Conservation (phyloP, 345 rosid genomes). For the Cardamine chenopodiifolia region DNA sequence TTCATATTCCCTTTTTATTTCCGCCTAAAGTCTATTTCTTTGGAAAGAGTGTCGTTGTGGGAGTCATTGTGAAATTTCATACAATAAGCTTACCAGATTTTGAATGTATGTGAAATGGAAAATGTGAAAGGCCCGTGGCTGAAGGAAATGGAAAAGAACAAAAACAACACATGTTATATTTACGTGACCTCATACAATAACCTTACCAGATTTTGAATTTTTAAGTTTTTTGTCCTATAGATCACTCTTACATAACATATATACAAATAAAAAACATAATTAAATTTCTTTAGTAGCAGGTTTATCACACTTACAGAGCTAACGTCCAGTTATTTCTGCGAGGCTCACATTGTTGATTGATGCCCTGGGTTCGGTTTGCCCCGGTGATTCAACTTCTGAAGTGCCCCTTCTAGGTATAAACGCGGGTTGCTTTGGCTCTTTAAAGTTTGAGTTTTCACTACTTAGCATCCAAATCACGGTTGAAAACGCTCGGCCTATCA, state of each 20-base stretch:
- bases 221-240: background rate
- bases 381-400: background rate
- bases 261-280: background rate
- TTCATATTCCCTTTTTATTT: background rate
- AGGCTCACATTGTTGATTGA: slow-evolving; percentile 20
- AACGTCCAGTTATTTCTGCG: slow-evolving; percentile 31
- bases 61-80: background rate
- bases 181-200: background rate
- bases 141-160: background rate
- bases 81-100: too few relatives aligned
- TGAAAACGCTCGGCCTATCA: slow-evolving; percentile 42
- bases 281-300: background rate
- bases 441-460: slow-evolving; percentile 32
- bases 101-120: too few relatives aligned
- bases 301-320: slow-evolving; percentile 10
- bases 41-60: background rate
- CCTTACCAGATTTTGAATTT: background rate
- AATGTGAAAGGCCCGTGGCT: too few relatives aligned
- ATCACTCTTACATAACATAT: background rate
- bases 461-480: slow-evolving; percentile 42
- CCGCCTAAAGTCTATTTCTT: background rate
- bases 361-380: slow-evolving; percentile 18
- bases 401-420: slow-evolving; percentile 27
- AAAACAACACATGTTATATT: background rate
- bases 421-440: slow-evolving; percentile 32